These are phyloP conservation scores for Leccinum olivaceopallidum DNA, from an alignment of 768 basidiomycete species.

Conservation along the genomic window DNA sequence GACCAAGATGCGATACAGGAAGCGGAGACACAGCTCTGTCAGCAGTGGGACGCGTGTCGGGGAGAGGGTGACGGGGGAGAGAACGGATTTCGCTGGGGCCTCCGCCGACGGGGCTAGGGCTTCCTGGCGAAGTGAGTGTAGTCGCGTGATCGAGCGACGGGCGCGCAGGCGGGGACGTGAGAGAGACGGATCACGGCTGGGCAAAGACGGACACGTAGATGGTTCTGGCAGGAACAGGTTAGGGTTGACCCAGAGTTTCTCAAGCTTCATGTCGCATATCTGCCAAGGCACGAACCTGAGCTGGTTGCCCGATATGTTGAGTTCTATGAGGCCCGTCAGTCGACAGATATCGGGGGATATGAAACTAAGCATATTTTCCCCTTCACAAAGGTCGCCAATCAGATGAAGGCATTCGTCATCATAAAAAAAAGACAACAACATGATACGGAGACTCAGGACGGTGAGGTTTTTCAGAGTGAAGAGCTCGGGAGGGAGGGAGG, in stretches of 20 bases:
- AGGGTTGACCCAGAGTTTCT: slow-evolving; percentile 47
- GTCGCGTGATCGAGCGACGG: too few relatives aligned
- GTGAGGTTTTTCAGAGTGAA: slow-evolving; percentile 59
- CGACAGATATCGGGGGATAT: slow-evolving; percentile 65
- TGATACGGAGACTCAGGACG: slow-evolving; percentile 64
- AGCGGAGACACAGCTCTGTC: too few relatives aligned
- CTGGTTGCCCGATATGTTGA: slow-evolving; percentile 62
- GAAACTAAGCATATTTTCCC: slow-evolving; percentile 52
- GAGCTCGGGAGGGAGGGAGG: slow-evolving; percentile 51
- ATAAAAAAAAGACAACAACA: neutral
- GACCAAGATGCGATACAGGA: too few relatives aligned
- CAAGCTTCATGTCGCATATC: slow-evolving; percentile 56
- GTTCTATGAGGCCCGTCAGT: slow-evolving; percentile 52
- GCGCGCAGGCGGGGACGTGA: too few relatives aligned
- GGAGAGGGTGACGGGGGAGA: neutral
- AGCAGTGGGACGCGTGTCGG: slow-evolving; percentile 25
- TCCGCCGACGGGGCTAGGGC: neutral
- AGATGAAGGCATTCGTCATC: neutral
- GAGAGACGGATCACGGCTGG: slow-evolving; percentile 10
- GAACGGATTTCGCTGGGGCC: neutral
- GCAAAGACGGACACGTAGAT: too few relatives aligned
- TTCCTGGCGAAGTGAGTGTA: neutral
- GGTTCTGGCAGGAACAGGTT: slow-evolving; percentile 57
- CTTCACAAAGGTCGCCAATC: slow-evolving; percentile 33
- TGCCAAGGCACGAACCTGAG: slow-evolving; percentile 65